Evolutionary conservation across 257 asterid species (phyloP), one percentile per base, ranked within the genome.

Genomic region (Gentiana straminea): DNA sequence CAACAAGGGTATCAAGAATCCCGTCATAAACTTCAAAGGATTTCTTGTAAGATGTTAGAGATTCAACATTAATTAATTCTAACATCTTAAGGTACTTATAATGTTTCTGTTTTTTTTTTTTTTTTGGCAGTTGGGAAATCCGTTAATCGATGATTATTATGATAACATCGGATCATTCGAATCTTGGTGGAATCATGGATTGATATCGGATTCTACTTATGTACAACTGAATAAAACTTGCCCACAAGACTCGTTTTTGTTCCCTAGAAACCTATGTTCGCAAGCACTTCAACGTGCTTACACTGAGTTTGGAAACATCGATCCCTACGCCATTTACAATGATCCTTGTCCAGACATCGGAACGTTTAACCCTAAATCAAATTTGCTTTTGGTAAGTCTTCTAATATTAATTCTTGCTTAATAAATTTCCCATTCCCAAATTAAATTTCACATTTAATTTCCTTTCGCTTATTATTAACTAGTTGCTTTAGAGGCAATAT

Each of bases 111-210:
- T 45, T 37, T 13, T 10, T 4, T 15, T n/a, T 38, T 3, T 8
- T n/a, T 36, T 12, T 39, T 46, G 36, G 46, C 67, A 81, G 85
- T 62, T 78, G 6, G 89, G 89, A 3, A 82, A 82, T 59, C 86
- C 86, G 1, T 55, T 82, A 9, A 48, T 82, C 3, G 91, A 79
- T 56, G 80, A 77, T 49, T 57, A 60, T 4, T 39, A 73, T 46
- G 86, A 82, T 71, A 70, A 68, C 68, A 59, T 79, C 1, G 90
- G 90, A 1, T 70, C 82, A 58, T 76, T 82, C 38, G 75, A 77
- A 34, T 77, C 49, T 44, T 82, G 86, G 91, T 79, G 86, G 84
- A 79, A 72, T 59, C 84, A 73, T 49, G 82, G 91, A 0, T 63
- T 82, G 62, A 69, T 79, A 36, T 68, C 81, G 0, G 79, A 71